Evolutionary conservation across 306 rosid species (phyloP).

Genomic region (Alnus glutinosa): DNA sequence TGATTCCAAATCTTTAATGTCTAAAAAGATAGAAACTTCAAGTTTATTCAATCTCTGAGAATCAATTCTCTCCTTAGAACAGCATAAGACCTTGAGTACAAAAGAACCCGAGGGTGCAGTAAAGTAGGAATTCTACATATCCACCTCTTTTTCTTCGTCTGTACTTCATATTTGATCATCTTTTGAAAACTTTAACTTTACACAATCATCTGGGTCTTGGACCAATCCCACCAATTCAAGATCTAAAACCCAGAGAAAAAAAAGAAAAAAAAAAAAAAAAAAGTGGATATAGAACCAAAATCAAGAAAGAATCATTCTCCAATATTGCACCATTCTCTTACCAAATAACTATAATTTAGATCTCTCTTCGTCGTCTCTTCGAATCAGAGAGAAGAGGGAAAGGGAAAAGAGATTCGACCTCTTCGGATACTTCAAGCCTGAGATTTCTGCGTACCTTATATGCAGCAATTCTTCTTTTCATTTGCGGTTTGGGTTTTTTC

Average conservation of each 20-base stretch:
- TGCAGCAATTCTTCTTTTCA: conserved; percentile 35
- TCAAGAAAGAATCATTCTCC: not conserved
- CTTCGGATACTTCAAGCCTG: conserved; percentile 39
- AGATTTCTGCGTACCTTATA: conserved; percentile 15
- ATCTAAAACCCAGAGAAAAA: not conserved
- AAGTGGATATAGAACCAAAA: not conserved
- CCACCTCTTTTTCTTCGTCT: conserved; percentile 3
- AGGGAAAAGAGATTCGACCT: conserved; percentile 44
- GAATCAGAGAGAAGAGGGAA: conserved; percentile 24
- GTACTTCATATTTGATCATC: conserved; percentile 24
- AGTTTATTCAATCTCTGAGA: conserved; percentile 9
- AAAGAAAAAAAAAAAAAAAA: not conserved
- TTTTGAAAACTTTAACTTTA: conserved; percentile 39
- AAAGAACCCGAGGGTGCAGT: conserved; percentile 46
- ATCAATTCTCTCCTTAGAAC: conserved; percentile 36
- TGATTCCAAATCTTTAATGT: conserved; percentile 26
- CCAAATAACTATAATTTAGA: conserved; percentile 4
- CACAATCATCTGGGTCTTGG: conserved; percentile 11
- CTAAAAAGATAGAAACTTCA: conserved; percentile 24
- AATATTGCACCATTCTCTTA: not conserved
- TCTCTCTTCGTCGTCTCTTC: conserved; percentile 18
- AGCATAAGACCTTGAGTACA: conserved; percentile 24
- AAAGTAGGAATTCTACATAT: conserved; percentile 31
- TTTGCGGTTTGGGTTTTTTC: conserved; percentile 36
- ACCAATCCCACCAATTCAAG: conserved; percentile 13